Percentiles rank a stretch among this genome's conserved stretches.
These are phyloP conservation scores for Apostasia shenzhenica DNA, from an alignment of 106 monocot genomes.

Conservation along the genomic window DNA sequence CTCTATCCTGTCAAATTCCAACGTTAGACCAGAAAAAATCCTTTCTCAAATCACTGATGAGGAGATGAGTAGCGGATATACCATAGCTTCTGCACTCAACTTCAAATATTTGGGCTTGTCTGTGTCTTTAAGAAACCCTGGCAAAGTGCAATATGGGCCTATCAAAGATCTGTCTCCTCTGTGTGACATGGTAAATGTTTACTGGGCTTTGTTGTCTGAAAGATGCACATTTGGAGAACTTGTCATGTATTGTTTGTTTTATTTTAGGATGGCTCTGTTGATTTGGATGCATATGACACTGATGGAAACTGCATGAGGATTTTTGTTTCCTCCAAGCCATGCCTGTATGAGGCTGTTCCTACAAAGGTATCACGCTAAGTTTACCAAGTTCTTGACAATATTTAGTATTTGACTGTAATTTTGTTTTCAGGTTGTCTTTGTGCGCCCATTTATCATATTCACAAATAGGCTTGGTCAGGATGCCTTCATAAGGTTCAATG, in stretches of 20 bases:
- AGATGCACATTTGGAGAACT: not conserved
- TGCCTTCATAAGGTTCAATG: conserved; percentile 59
- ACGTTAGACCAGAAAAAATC: conserved; percentile 32
- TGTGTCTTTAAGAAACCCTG: conserved; percentile 42
- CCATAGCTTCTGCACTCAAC: conserved; percentile 75
- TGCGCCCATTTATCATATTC: conserved; percentile 90
- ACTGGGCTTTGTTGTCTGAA: not conserved
- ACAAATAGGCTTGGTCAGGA: conserved; percentile 83
- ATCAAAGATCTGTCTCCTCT: conserved; percentile 69
- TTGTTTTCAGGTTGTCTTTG: conserved; percentile 56
- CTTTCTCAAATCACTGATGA: conserved; percentile 57
- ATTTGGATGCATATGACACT: conserved; percentile 73
- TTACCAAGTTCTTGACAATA: not conserved
- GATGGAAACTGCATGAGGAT: conserved; percentile 69
- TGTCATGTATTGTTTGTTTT: conserved; percentile 3
- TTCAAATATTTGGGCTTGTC: conserved; percentile 69
- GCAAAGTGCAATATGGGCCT: conserved; percentile 46
- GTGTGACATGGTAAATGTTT: conserved; percentile 71
- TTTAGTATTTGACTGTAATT: not conserved
- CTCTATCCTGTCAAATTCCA: conserved; percentile 21
- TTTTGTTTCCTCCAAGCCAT: conserved; percentile 83
- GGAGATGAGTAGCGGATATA: conserved; percentile 76
- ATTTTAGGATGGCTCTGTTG: conserved; percentile 83
- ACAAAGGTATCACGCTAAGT: conserved; percentile 61
- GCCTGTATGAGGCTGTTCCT: conserved; percentile 77